Evolutionary conservation across 139 green algal genomes (phyloP).

Genomic region (Chlamydomonas schloesseri): DNA sequence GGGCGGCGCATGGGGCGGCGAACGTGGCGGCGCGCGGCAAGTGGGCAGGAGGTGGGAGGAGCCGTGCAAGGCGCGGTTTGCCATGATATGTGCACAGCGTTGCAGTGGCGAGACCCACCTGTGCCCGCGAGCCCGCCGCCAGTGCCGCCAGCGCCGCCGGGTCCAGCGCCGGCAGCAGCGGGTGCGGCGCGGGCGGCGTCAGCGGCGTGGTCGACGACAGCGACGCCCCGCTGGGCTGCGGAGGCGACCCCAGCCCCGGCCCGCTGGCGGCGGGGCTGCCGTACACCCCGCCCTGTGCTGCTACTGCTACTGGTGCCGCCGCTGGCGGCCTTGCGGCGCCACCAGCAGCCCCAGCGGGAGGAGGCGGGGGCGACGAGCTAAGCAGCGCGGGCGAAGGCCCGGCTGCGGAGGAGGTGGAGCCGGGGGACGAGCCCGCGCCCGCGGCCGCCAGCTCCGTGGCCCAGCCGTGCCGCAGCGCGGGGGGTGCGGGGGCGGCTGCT

Average conservation of each 20-base stretch:
- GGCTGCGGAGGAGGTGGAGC: too few relatives aligned
- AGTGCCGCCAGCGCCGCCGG: not conserved
- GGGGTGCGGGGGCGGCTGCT: too few relatives aligned
- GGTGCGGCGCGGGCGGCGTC: not conserved
- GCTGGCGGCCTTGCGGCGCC: not conserved
- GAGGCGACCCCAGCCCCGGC: not conserved
- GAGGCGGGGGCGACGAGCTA: too few relatives aligned
- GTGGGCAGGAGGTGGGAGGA: too few relatives aligned
- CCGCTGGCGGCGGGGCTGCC: not conserved
- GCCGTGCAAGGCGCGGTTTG: too few relatives aligned
- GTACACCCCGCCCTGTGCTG: too few relatives aligned
- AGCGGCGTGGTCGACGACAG: not conserved
- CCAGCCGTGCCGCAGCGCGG: too few relatives aligned
- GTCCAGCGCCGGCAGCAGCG: not conserved
- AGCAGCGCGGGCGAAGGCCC: too few relatives aligned
- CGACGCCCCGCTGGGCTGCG: not conserved
- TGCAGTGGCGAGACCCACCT: not conserved
- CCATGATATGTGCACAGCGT: too few relatives aligned
- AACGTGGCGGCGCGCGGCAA: too few relatives aligned
- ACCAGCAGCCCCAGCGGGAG: not conserved
- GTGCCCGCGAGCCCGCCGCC: slow-evolving; percentile 11
- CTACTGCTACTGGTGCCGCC: too few relatives aligned
- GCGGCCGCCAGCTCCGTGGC: not conserved
- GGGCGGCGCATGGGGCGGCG: too few relatives aligned
- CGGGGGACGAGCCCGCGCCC: not conserved